Evolutionary conservation across 805 yeast species (phyloP), one percentile per base, ranked within the genome.

Genomic region (Pichia phayaonensis): DNA sequence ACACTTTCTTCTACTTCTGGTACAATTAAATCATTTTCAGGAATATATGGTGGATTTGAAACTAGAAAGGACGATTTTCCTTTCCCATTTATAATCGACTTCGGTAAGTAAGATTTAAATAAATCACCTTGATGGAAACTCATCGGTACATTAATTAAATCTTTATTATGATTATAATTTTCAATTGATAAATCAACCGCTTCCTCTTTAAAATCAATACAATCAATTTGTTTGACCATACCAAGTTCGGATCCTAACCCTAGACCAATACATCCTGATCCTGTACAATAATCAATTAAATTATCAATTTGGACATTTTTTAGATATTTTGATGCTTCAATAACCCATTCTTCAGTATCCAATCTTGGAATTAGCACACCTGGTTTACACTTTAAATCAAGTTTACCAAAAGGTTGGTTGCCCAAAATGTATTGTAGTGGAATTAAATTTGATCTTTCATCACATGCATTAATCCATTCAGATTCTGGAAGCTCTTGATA

Each of bases 261-360:
- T 27, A 89, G 66, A 0, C 89, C 83, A 24, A 94, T 78, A 62
- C 98, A 92, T 0, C 98, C 99, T 0, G 92, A 72, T 0, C 97
- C 97, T 0, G 96, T 79, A 56, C 97, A 90, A 26, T 87, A 71
- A 67, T 90, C 97, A 10, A 85, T 54, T 46, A 4, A 50, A 3
- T 40, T 20, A n/a, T 50, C 31, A 15, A 49, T 15, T 23, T 42
- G 11, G 23, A 18, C 39, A 22, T 26, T 26, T 6, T 45, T 47
- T 18, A 58, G 45, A 1, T 60, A 46, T 8, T 53, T 27, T 10
- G 70, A 65, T 21, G 85, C 61, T 49, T 72, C 73, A 27, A 69
- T 36, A 11, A 77, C 71, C 97, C 97, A 92, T 60, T 89, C 96
- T 63, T 92, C 98, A 0, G 99, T 92, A 62, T 92, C 99, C 85